Evolutionary conservation across 495 filamentous ascomycete genomes (phyloP).

Genomic region (Antarctomyces pellizariae): DNA sequence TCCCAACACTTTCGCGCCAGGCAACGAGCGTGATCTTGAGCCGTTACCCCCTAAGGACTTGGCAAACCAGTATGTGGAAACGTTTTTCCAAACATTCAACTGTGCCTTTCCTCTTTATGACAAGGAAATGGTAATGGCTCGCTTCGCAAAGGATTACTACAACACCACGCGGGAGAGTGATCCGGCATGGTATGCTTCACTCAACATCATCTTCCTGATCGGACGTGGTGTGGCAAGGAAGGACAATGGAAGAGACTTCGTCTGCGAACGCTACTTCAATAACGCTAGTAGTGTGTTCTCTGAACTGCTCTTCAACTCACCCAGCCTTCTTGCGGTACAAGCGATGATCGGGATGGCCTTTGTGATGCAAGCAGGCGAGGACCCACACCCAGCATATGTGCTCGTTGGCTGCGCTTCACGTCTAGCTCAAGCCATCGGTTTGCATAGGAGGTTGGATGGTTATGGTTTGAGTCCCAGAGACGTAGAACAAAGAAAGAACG

Average conservation of each 20-base stretch:
- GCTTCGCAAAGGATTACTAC: too few species aligned
- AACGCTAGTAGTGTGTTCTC: constrained; percentile 5
- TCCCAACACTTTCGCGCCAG: constrained; percentile 1
- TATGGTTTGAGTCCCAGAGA: constrained; percentile 7
- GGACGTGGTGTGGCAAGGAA: too few species aligned
- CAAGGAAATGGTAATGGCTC: too few species aligned
- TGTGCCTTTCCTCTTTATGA: too few species aligned
- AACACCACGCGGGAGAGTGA: too few species aligned
- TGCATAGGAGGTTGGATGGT: constrained; percentile 10
- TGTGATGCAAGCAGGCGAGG: constrained; percentile 1
- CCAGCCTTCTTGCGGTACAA: constrained; percentile 6
- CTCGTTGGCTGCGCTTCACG: constrained; percentile 7
- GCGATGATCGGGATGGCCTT: constrained; percentile 4
- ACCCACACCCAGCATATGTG: constrained; percentile 5
- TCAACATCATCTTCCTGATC: too few species aligned
- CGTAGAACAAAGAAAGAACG: constrained; percentile 12
- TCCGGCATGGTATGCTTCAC: too few species aligned
- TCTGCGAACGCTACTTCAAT: too few species aligned
- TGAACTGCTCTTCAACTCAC: constrained; percentile 5
- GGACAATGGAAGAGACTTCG: too few species aligned
- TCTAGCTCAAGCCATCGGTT: constrained; percentile 13
- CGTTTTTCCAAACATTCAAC: too few species aligned
- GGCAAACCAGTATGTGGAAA: constrained; percentile 5
- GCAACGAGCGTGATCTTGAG: constrained; percentile 1
- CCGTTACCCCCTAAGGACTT: constrained; percentile 5